phyloP scores from a whole-genome alignment of 2,329 filamentous ascomycete genomes.

The Didymella exigua region DNA sequence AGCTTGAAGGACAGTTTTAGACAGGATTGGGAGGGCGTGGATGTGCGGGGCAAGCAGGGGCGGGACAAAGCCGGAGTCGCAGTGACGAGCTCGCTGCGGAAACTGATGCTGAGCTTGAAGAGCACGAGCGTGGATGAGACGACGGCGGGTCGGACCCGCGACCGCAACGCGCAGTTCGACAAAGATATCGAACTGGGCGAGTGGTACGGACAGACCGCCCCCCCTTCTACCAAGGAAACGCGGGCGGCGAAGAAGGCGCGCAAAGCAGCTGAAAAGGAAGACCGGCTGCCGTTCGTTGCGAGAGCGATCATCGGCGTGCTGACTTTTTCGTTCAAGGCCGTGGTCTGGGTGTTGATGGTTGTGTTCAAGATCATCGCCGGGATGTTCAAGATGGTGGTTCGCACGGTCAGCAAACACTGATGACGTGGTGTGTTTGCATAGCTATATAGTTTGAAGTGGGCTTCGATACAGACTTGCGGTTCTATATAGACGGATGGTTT shows the following conservation, averaged over 20 bases:
- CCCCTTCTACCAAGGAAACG: conserved; percentile 15
- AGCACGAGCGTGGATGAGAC: conserved; percentile 19
- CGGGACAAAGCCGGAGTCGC: conserved; percentile 33
- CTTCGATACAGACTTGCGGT: background rate
- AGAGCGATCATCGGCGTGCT: conserved; percentile 49
- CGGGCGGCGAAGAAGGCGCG: conserved; percentile 35
- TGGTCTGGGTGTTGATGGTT: conserved; percentile 51
- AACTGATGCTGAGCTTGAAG: conserved; percentile 30
- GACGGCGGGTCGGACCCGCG: too few relatives aligned
- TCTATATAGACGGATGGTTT: too few relatives aligned
- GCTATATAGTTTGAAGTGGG: too few relatives aligned
- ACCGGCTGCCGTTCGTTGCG: conserved; percentile 48
- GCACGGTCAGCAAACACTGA: background rate
- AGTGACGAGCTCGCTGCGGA: conserved; percentile 25
- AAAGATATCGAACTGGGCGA: conserved; percentile 48
- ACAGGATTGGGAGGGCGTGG: conserved; percentile 40
- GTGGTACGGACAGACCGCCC: conserved; percentile 45
- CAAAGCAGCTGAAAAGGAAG: conserved; percentile 39
- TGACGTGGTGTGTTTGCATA: too few relatives aligned
- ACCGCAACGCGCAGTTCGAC: conserved; percentile 30
- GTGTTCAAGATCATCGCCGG: conserved; percentile 50
- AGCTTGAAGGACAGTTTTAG: conserved; percentile 40
- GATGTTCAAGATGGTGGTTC: conserved; percentile 47
- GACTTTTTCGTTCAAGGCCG: conserved; percentile 50
- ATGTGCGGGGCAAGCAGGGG: conserved; percentile 16